Percentiles rank a stretch among this genome's conserved stretches.
Evolutionary conservation across 495 filamentous ascomycete species (phyloP).

Genomic region (Trichoderma gamsii): DNA sequence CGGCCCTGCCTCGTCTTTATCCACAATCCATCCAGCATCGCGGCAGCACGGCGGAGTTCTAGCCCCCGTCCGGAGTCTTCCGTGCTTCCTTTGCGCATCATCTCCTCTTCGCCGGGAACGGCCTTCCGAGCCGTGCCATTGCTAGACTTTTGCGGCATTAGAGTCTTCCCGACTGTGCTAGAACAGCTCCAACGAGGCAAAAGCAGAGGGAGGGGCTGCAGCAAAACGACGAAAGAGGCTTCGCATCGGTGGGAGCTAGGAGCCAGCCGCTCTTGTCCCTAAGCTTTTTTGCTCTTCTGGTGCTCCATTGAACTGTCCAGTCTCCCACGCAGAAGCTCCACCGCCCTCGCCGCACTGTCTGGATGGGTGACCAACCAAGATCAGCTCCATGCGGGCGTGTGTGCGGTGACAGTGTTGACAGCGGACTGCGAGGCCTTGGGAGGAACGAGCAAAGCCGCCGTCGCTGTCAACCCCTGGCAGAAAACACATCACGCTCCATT

Average conservation of each 20-base stretch:
- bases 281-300: background rate
- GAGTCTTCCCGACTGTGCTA: background rate
- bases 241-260: background rate
- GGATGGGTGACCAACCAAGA: background rate
- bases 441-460: background rate
- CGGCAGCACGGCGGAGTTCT: background rate
- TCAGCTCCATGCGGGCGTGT: constrained; percentile 5
- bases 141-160: background rate
- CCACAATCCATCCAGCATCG: background rate
- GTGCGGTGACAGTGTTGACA: constrained; percentile 6
- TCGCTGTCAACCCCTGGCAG: background rate
- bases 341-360: background rate
- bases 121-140: constrained; percentile 7
- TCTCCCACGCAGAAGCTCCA: background rate
- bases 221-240: constrained; percentile 1
- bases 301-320: background rate
- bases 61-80: background rate
- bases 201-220: background rate
- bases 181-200: background rate
- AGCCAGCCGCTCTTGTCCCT: background rate
- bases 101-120: background rate
- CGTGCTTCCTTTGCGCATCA: background rate
- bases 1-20: background rate
- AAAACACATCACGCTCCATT: background rate
- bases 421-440: background rate